Evolutionary conservation across 139 green algal species (phyloP).

Genomic region (Chlamydomonas incerta): DNA sequence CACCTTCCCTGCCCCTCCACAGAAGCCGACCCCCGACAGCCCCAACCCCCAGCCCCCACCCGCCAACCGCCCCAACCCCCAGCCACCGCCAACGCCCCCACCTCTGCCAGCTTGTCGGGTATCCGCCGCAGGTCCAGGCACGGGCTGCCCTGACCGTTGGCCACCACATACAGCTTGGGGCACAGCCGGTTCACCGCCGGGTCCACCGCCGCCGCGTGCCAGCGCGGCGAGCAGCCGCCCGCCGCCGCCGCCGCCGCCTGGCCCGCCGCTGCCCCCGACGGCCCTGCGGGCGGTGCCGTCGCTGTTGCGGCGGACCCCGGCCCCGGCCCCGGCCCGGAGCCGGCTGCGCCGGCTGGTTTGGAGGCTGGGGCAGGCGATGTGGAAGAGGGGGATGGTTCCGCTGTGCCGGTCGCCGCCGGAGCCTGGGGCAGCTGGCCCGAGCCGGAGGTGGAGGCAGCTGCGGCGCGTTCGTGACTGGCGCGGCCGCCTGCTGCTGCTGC

Average conservation of each 20-base stretch:
- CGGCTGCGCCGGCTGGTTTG: background rate
- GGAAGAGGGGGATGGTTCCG: no score
- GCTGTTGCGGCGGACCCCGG: no score
- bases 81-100: background rate
- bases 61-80: no score
- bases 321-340: background rate
- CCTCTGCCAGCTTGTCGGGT: constrained; percentile 61
- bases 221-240: constrained; percentile 28
- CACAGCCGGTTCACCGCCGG: constrained; percentile 34
- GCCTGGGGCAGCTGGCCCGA: no score
- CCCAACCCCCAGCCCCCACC: no score
- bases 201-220: constrained; percentile 29
- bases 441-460: background rate
- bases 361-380: no score
- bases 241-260: no score
- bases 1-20: no score
- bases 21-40: no score
- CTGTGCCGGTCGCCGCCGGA: no score
- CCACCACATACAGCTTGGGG: constrained; percentile 83
- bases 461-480: background rate
- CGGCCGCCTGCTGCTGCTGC: background rate
- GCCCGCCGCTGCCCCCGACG: no score
- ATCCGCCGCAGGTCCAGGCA: constrained; percentile 96
- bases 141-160: constrained; percentile 89
- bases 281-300: no score